Base-by-base conservation (phyloP, 495 filamentous ascomycete genomes). In the Hamigera avellanea region DNA sequence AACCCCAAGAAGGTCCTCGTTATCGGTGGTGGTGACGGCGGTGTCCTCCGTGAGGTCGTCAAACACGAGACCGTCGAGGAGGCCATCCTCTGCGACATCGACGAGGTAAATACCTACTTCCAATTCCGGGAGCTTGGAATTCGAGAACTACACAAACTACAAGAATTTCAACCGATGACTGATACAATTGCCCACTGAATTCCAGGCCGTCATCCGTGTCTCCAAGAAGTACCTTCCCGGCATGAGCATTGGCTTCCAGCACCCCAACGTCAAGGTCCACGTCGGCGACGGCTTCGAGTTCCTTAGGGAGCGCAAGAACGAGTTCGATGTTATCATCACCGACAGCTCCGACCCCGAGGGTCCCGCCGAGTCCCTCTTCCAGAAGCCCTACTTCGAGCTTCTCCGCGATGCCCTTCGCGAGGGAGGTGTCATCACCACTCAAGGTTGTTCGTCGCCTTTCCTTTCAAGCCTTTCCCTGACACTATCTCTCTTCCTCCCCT, bases 271-370 rank as follows among this genome's bases (percentile, higher is more conserved):
- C 50, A 86, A 79, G 66, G 76, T 80, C 48, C 82, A 93, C 66
- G 70, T 99, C 43, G 93, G 88, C 43, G 91, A 99, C 56, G 91
- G 91, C 49, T 96, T 99, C 76, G 85, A 95, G 72, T 99, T 93
- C 69, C 72, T 99, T 36, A 76, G 82, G 59, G 76, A 86, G 48
- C 81, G 80, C 64, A 84, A 88, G 75, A 87, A 95, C 69, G 77
- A 82, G 50, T 99, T 95, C 54, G 91, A 99, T 57, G 86, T 99
- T 49, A 99, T 99, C 70, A 99, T 99, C 70, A 99, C 91, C 39
- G 91, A 99, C 63, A 93, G 85, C 39, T 91, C 83, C 26, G 91
- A 99, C 60, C 91, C 91, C 19, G 93, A 96, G 61, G 91, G 91
- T 37, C 91, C 91, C 17, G 91, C 91, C 41, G 89, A 95, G 76